Evolutionary conservation across 2,329 filamentous ascomycete genomes (phyloP).

Genomic region (Diplodia intermedia): DNA sequence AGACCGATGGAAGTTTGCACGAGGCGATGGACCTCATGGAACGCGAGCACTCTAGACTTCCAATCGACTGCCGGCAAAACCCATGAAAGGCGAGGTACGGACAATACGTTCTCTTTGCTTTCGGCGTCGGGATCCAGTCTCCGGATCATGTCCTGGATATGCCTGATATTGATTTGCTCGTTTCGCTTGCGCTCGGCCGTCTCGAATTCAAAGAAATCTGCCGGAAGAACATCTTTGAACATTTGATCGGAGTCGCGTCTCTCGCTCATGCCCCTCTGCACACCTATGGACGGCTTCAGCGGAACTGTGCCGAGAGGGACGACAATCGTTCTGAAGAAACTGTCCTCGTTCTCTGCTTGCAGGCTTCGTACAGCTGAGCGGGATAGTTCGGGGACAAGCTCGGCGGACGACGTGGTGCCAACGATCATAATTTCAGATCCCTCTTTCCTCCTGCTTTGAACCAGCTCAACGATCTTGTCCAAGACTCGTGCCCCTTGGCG

Average conservation of each 20-base stretch:
- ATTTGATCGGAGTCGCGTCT: constrained; percentile 15
- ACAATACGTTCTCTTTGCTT: not conserved
- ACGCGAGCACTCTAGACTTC: constrained; percentile 59
- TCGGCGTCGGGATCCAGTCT: constrained; percentile 49
- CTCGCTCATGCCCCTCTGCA: not conserved
- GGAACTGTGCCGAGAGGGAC: constrained; percentile 13
- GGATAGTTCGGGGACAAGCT: constrained; percentile 53
- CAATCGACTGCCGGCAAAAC: constrained; percentile 1
- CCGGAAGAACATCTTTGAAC: constrained; percentile 45
- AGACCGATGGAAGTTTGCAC: constrained; percentile 60
- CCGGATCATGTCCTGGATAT: constrained; percentile 68
- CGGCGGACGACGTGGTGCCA: constrained; percentile 72
- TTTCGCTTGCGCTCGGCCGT: constrained; percentile 36
- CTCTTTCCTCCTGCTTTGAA: constrained; percentile 73
- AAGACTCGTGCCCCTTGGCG: constrained; percentile 74
- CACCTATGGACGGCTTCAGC: constrained; percentile 19
- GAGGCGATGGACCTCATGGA: constrained; percentile 67
- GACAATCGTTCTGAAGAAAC: constrained; percentile 47
- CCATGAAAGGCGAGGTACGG: not conserved
- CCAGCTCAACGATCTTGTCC: constrained; percentile 70
- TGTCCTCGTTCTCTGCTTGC: constrained; percentile 50
- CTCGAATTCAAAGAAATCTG: not conserved
- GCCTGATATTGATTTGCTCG: constrained; percentile 66
- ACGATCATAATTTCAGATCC: constrained; percentile 78
- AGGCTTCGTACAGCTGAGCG: constrained; percentile 55